These are phyloP conservation scores for Plantago rigida DNA, from an alignment of 305 asterid species.

Conservation along the genomic window DNA sequence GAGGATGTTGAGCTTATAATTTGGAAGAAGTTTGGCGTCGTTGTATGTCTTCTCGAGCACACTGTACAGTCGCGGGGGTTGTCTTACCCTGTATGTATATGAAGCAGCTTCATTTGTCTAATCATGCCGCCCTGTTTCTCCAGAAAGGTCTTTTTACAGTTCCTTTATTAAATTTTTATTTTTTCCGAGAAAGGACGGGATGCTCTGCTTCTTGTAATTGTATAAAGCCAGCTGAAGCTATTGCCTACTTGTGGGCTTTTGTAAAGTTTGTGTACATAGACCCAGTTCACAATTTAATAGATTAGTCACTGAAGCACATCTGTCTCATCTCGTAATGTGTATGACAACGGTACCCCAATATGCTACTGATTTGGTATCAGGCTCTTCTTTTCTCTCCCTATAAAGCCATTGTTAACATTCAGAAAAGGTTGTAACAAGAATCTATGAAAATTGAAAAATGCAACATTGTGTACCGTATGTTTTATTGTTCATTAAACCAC, in stretches of 20 bases:
- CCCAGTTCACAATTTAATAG: slow-evolving; percentile 29
- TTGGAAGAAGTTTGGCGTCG: slow-evolving; percentile 21
- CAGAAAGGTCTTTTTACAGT: slow-evolving; percentile 2
- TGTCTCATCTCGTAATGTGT: background rate
- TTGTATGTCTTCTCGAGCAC: slow-evolving; percentile 38
- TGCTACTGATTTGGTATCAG: background rate
- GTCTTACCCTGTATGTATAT: slow-evolving; percentile 38
- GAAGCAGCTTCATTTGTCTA: slow-evolving; percentile 32
- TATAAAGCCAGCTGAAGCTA: slow-evolving; percentile 36
- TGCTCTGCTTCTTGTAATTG: slow-evolving; percentile 61
- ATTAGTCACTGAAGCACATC: slow-evolving; percentile 18
- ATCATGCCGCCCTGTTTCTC: slow-evolving; percentile 22
- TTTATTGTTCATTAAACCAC: background rate
- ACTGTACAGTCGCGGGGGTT: slow-evolving; percentile 39
- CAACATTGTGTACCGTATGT: too few species aligned
- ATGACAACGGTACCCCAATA: background rate
- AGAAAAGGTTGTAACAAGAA: too few species aligned
- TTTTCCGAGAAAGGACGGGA: slow-evolving; percentile 30
- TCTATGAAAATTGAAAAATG: too few species aligned
- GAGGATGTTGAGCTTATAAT: slow-evolving; percentile 1
- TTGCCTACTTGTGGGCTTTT: slow-evolving; percentile 34
- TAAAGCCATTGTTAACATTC: too few species aligned
- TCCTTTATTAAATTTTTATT: slow-evolving; percentile 19
- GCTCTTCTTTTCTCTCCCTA: background rate
- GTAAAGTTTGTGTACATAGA: slow-evolving; percentile 66